Conservation (phyloP, 768 basidiomycete genomes). For the Suillus fuscotomentosus region DNA sequence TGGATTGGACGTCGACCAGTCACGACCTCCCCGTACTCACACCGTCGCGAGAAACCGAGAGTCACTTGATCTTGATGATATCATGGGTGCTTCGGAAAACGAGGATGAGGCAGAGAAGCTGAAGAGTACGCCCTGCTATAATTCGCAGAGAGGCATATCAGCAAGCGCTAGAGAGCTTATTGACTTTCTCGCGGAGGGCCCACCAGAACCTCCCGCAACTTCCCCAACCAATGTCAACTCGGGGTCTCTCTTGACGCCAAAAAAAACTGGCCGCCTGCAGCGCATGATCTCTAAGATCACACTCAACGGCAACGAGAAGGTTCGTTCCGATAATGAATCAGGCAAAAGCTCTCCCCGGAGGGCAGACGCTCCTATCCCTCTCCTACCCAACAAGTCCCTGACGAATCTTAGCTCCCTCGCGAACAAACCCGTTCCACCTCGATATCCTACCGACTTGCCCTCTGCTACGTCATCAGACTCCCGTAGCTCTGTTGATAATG, state of each 20-base stretch:
- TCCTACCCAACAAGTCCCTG: slow-evolving; percentile 29
- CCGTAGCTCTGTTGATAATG: slow-evolving; percentile 20
- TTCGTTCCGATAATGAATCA: slow-evolving; percentile 17
- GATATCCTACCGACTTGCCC: slow-evolving; percentile 45
- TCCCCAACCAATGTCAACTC: slow-evolving; percentile 37
- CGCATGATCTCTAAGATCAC: slow-evolving; percentile 83
- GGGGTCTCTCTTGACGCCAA: slow-evolving; percentile 39
- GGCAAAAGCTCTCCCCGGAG: slow-evolving; percentile 31
- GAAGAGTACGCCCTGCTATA: slow-evolving; percentile 42
- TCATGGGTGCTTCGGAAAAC: slow-evolving; percentile 69
- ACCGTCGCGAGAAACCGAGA: slow-evolving; percentile 57
- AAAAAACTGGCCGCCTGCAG: slow-evolving; percentile 64
- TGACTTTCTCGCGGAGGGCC: slow-evolving; percentile 59
- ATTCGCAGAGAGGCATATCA: slow-evolving; percentile 38
- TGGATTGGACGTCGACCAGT: slow-evolving; percentile 26
- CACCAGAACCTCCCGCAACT: slow-evolving; percentile 37
- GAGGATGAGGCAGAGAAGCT: slow-evolving; percentile 38
- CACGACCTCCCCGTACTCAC: slow-evolving; percentile 35
- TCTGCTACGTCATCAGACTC: slow-evolving; percentile 44
- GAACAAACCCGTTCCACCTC: slow-evolving; percentile 61
- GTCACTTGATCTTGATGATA: slow-evolving; percentile 71
- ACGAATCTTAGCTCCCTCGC: slow-evolving; percentile 49
- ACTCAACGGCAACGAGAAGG: slow-evolving; percentile 33
- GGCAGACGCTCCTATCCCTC: slow-evolving; percentile 14
- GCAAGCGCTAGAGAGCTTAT: slow-evolving; percentile 47